Evolutionary conservation across 2,329 filamentous ascomycete species (phyloP).

Genomic region (Coniella vitis): DNA sequence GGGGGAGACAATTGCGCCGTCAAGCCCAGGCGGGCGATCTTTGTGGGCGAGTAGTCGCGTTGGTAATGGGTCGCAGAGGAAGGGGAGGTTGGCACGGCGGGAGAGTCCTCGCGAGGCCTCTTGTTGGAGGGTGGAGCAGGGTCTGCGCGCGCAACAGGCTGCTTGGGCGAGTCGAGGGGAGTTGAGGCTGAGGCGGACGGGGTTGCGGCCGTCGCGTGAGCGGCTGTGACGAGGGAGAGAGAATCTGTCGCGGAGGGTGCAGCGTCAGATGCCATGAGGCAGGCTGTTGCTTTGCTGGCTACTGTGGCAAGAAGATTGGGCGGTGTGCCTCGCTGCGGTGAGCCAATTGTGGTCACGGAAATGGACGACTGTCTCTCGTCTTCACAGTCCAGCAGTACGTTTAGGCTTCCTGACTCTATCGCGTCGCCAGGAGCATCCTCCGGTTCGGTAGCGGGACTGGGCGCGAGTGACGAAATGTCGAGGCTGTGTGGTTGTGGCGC

Average conservation of each 20-base stretch:
- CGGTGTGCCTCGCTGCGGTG: neutral
- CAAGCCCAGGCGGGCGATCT: conserved; percentile 42
- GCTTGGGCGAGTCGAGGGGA: conserved; percentile 29
- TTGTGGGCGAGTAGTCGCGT: conserved; percentile 43
- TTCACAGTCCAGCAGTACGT: too few species aligned
- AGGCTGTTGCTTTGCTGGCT: neutral
- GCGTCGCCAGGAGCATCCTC: conserved; percentile 11
- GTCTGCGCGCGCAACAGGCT: conserved; percentile 33
- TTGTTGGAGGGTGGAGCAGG: conserved; percentile 35
- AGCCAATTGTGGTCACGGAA: neutral
- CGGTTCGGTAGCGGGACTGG: neutral
- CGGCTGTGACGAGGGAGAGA: conserved; percentile 34
- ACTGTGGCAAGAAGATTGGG: neutral
- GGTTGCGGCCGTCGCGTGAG: conserved; percentile 21
- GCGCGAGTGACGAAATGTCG: conserved; percentile 16
- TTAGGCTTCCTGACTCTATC: too few species aligned
- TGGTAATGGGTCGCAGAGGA: conserved; percentile 24
- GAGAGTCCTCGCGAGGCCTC: conserved; percentile 41
- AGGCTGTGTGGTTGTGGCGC: conserved; percentile 17
- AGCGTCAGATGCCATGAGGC: conserved; percentile 47
- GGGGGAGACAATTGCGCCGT: conserved; percentile 36
- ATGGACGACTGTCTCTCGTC: neutral
- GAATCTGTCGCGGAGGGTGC: conserved; percentile 46
- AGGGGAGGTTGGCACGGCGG: conserved; percentile 29
- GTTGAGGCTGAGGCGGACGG: conserved; percentile 26